A percentile compares a stretch with the other conserved stretches of the same genome.
Conservation (phyloP, 345 rosid species). For the Geranium rotundifolium region DNA sequence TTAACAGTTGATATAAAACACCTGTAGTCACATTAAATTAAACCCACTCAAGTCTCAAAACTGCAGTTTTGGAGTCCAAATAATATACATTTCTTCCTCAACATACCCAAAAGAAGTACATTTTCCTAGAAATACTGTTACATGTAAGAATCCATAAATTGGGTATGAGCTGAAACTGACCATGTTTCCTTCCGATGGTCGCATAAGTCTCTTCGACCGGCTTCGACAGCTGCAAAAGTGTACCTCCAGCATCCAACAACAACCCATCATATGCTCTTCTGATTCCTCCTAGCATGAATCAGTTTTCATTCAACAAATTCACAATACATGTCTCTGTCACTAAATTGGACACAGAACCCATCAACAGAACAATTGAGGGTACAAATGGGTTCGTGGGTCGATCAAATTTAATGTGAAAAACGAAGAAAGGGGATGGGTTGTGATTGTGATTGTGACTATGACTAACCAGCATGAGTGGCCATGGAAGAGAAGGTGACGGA, state of each 20-base stretch:
- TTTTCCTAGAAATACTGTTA: background rate
- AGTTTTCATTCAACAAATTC: background rate
- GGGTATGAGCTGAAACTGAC: slow-evolving; percentile 25
- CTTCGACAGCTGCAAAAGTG: slow-evolving; percentile 61
- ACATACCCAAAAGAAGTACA: background rate
- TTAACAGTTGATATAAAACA: background rate
- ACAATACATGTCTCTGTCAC: slow-evolving; percentile 2
- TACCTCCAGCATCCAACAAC: slow-evolving; percentile 83
- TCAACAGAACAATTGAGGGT: background rate
- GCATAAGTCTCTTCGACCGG: slow-evolving; percentile 80
- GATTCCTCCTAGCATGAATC: slow-evolving; percentile 11
- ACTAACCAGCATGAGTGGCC: slow-evolving; percentile 31
- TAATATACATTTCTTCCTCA: background rate
- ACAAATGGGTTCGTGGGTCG: background rate
- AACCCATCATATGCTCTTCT: slow-evolving; percentile 62
- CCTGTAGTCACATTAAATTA: background rate
- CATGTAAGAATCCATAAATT: background rate
- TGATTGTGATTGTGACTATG: background rate
- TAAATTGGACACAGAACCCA: background rate
- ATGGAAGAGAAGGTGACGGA: slow-evolving; percentile 22
- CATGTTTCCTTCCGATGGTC: slow-evolving; percentile 65
- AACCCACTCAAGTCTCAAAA: background rate
- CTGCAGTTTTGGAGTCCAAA: no score
- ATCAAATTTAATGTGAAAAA: background rate
- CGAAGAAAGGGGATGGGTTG: background rate